Evolutionary conservation across 345 rosid genomes (phyloP), one percentile per base, ranked within the genome.

Genomic region (Citrus mangshanensis): DNA sequence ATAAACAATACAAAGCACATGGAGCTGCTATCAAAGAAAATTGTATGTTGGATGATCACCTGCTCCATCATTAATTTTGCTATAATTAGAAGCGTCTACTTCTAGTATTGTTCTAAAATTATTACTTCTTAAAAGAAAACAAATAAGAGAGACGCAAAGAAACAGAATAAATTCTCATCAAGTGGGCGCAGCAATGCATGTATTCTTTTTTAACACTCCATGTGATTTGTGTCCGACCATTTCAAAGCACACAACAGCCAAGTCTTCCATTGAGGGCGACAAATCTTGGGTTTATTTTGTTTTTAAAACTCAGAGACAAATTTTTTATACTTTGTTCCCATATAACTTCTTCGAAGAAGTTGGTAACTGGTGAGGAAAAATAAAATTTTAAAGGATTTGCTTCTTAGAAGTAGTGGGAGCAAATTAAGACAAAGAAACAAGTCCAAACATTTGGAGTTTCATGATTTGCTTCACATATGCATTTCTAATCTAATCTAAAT

Each of bases 151-250:
- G 74, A 81, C 46, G 82, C 8, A 22, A 28, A 54, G 9, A 16
- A 46, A 67, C 58, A n/a, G 76, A 82, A 49, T 68, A 72, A 84
- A 63, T 84, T 86, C 89, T 34, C 55, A 60, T 0, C 74, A 3
- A 30, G 87, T 78, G 83, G 85, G 84, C 85, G 81, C 64, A 6
- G 34, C 77, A 30, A 19, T 62, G 77, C 82, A 72, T 55, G 5
- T 59, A n/a, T 4, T 34, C 54, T 70, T 80, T 40, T 68, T 69
- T 84, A 65, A 73, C 81, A 73, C 81, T 28, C 35, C 81, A 74
- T 76, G 89, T 37, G 84, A 75, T 30, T 62, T 10, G 34, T 4
- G 81, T 46, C 76, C 78, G 81, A 80, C 84, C 82, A 59, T 61
- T 80, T 77, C 86, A 86, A 86, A 73, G 37, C 27, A 8, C 14